Evolutionary conservation across 2,329 filamentous ascomycete species (phyloP).

Genomic region (Ophiostoma sp.): DNA sequence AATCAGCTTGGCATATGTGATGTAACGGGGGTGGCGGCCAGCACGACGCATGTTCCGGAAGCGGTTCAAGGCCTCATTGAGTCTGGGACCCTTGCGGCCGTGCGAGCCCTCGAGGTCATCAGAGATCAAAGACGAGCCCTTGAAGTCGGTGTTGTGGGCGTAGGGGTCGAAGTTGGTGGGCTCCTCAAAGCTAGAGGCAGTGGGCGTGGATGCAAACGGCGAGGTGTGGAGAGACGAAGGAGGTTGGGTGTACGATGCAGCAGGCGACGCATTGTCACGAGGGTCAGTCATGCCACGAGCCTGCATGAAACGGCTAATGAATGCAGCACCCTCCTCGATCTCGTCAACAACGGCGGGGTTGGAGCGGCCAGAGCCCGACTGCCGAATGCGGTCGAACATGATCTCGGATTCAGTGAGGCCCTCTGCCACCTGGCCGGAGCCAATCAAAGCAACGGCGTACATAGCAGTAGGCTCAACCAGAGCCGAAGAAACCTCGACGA

Average conservation of each 20-base stretch:
- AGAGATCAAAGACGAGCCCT: conserved; percentile 83
- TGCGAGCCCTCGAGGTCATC: conserved; percentile 79
- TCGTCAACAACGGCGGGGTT: conserved; percentile 63
- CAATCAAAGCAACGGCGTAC: conserved; percentile 83
- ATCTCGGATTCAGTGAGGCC: conserved; percentile 71
- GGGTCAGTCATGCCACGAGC: conserved; percentile 50
- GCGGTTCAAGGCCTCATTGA: conserved; percentile 74
- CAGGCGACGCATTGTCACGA: conserved; percentile 45
- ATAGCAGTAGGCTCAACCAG: conserved; percentile 86
- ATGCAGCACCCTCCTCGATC: conserved; percentile 79
- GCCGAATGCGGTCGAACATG: conserved; percentile 81
- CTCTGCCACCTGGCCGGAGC: conserved; percentile 76
- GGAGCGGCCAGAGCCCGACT: conserved; percentile 40
- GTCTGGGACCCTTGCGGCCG: conserved; percentile 63
- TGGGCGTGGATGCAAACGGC: conserved; percentile 50
- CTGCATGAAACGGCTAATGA: conserved; percentile 56
- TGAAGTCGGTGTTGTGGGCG: conserved; percentile 83
- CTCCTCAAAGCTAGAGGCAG: conserved; percentile 65
- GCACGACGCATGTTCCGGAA: conserved; percentile 91
- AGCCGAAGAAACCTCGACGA: conserved; percentile 53
- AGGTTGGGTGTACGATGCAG: conserved; percentile 33
- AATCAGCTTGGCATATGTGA: conserved; percentile 94
- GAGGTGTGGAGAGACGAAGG: conserved; percentile 42
- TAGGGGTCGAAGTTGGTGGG: conserved; percentile 73
- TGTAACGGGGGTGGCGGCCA: conserved; percentile 87